Percentiles rank a stretch among this genome's conserved stretches.
phyloP scores from a whole-genome alignment of 495 filamentous ascomycete species.

The Rostrohypoxylon terebratum region DNA sequence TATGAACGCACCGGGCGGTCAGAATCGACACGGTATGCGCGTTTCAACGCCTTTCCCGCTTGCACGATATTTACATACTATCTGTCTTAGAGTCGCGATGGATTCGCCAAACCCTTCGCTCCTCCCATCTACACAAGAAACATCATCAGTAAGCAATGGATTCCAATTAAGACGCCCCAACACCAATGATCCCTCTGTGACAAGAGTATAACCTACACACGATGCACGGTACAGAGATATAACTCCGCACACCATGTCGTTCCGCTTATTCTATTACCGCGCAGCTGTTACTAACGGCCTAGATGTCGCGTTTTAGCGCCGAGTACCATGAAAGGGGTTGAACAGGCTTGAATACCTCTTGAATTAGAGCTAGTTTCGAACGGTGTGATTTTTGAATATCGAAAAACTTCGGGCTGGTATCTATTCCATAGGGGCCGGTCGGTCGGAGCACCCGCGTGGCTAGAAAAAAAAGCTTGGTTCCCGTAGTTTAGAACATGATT shows the following conservation, averaged over 20 bases:
- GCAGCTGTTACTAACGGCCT: slow-evolving; percentile 53
- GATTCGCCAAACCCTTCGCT: slow-evolving; percentile 62
- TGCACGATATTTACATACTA: slow-evolving; percentile 60
- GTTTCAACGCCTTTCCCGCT: slow-evolving; percentile 52
- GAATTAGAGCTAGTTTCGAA: not conserved
- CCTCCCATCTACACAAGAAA: slow-evolving; percentile 50
- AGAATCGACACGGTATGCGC: slow-evolving; percentile 55
- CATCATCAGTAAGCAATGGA: not conserved
- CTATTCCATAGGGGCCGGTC: slow-evolving; percentile 55
- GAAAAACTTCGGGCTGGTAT: slow-evolving; percentile 58
- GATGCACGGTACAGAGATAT: slow-evolving; percentile 62
- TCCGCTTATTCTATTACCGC: slow-evolving; percentile 55
- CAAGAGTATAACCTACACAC: slow-evolving; percentile 49
- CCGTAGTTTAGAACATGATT: slow-evolving; percentile 40
- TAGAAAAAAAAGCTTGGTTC: slow-evolving; percentile 51
- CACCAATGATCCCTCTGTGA: not conserved
- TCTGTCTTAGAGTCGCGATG: slow-evolving; percentile 59
- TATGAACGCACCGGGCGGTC: slow-evolving; percentile 48
- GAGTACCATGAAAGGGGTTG: not conserved
- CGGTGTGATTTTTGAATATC: slow-evolving; percentile 52
- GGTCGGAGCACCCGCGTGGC: slow-evolving; percentile 45
- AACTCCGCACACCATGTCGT: slow-evolving; percentile 54
- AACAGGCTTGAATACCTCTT: not conserved
- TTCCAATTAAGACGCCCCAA: not conserved
- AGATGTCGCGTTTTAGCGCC: slow-evolving; percentile 19